Conservation (phyloP, 1,284 basidiomycete genomes). For the Vanrija sp. region DNA sequence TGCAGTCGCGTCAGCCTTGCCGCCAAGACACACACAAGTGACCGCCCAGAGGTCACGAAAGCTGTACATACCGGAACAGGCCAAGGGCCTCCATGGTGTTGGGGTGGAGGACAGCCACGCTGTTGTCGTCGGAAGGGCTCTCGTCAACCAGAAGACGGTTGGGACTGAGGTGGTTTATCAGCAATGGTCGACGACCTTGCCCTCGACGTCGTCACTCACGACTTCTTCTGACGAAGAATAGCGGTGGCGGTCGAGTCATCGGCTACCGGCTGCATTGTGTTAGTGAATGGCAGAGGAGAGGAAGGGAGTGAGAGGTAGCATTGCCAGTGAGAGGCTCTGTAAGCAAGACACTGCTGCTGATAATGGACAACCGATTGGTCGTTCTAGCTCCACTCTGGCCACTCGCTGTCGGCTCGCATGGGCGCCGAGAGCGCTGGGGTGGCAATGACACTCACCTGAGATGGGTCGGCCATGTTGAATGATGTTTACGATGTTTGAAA, state of each 20-base stretch:
- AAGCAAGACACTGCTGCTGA: too few relatives aligned
- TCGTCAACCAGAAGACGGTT: constrained; percentile 95
- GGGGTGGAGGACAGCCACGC: constrained; percentile 90
- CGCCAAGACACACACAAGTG: not conserved
- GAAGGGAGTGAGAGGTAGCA: not conserved
- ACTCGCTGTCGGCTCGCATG: too few relatives aligned
- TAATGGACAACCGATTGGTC: too few relatives aligned
- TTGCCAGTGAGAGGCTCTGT: too few relatives aligned
- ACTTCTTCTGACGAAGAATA: constrained; percentile 91
- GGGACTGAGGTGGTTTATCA: constrained; percentile 57
- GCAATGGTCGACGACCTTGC: constrained; percentile 5
- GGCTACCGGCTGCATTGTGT: constrained; percentile 24
- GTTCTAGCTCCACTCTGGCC: too few relatives aligned
- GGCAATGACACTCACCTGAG: constrained; percentile 9
- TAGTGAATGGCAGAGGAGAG: not conserved
- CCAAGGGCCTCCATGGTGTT: constrained; percentile 93
- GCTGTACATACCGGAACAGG: constrained; percentile 72
- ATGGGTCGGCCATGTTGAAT: constrained; percentile 19
- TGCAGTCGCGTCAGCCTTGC: constrained; percentile 3
- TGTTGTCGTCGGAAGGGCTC: constrained; percentile 77
- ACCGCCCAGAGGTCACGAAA: not conserved
- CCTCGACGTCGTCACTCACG: constrained; percentile 57
- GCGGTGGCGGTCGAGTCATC: constrained; percentile 68
- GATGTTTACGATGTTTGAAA: not conserved
- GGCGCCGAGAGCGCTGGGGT: too few relatives aligned